Base-by-base conservation (phyloP, 768 basidiomycete species). In the Candolleomyces eurysporus region DNA sequence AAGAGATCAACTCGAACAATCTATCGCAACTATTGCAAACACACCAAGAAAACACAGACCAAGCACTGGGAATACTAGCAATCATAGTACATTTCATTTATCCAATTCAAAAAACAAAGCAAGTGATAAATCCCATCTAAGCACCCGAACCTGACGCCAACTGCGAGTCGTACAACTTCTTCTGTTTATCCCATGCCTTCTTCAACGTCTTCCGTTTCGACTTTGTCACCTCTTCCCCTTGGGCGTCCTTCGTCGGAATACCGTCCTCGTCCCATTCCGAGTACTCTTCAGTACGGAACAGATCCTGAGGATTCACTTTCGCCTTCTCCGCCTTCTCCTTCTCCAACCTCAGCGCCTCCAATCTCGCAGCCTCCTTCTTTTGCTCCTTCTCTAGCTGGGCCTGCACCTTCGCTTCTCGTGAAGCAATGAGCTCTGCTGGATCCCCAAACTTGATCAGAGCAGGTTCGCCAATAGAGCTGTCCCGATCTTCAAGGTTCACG, bases 401-500 rank as follows among this genome's bases (percentile, higher is more conserved):
- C 4, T 86, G 89, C 6, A 85, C 83, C 76, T 97, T 98, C 69
- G 95, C 95, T 63, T 98, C 95, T 50, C 95, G 86, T 2, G 87
- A 89, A 69, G 81, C 88, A 65, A 95, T 85, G 43, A 99, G 80
- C 60, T 92, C 86, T 13, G 85, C 84, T 2, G 96, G 88, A 43
- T 92, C 79, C 26, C 96, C 92, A 48, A 98, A 80, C 74, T 98
- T 98, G 62, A 97, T 91, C 32, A 98, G 86, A 4, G 96, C 96
- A n/a, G 53, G 60, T 68, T 87, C 88, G n/a, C 96, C 96, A 78
- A 96, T 95, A 95, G 60, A 61, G 88, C 94, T 94, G 80, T 96
- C 94, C 77, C 94, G 93, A 77, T 99, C 97, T 71, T 98, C 97
- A 39, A 99, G 78, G 8, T 95, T 95, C 6, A 99, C 93, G 8